phyloP scores from a whole-genome alignment of 805 yeast species.

The Kuraishia hungarica region DNA sequence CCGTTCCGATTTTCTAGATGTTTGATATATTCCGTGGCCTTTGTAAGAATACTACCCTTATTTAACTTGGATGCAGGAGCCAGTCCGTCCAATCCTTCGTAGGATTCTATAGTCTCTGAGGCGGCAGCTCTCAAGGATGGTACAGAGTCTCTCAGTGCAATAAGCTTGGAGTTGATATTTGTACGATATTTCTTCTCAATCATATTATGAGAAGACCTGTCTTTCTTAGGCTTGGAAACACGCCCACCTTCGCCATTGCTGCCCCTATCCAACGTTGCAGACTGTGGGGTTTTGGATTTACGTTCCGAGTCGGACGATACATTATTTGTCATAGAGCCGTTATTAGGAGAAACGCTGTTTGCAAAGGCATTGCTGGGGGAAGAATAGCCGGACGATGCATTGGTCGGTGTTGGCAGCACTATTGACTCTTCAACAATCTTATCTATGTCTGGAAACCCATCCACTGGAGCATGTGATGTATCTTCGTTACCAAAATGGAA shows the following conservation, averaged over 20 bases:
- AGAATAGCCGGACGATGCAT: not conserved
- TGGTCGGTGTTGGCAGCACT: not conserved
- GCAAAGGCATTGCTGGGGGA: not conserved
- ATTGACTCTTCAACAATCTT: not conserved
- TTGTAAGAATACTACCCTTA: slow-evolving; percentile 69
- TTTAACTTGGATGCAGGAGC: slow-evolving; percentile 69
- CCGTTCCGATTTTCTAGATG: slow-evolving; percentile 59
- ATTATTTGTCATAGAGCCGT: not conserved
- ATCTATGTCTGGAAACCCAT: not conserved
- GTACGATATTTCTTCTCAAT: slow-evolving; percentile 77
- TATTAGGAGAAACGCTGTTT: not conserved
- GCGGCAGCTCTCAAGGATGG: slow-evolving; percentile 64
- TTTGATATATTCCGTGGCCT: slow-evolving; percentile 73
- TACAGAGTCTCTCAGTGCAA: slow-evolving; percentile 65
- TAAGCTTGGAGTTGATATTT: slow-evolving; percentile 64
- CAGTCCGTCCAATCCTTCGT: slow-evolving; percentile 61
- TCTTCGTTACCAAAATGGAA: not conserved
- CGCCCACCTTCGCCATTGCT: not conserved
- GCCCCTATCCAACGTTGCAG: not conserved
- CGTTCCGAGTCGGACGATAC: not conserved
- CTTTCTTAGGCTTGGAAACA: slow-evolving; percentile 34
- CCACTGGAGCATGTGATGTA: not conserved
- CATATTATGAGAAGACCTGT: slow-evolving; percentile 65
- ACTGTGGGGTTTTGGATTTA: not conserved
- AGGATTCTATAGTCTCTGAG: slow-evolving; percentile 21